phyloP scores from a whole-genome alignment of 495 filamentous ascomycete genomes.

The Lepraria neglecta region DNA sequence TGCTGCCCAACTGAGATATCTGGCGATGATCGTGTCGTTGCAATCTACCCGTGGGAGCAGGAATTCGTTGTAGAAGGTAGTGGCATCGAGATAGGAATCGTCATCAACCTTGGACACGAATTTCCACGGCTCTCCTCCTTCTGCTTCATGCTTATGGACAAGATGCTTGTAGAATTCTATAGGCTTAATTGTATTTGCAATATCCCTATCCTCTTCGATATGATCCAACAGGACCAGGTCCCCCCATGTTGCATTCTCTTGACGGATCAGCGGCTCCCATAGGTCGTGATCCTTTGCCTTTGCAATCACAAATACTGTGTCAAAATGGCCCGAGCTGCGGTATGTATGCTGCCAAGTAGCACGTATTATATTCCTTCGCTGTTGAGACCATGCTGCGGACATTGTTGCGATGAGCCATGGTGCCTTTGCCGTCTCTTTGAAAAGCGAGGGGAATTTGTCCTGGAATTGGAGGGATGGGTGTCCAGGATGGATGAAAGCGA shows the following conservation, averaged over 20 bases:
- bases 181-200: conserved; percentile 11
- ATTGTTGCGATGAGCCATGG: conserved; percentile 18
- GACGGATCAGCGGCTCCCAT: conserved; percentile 16
- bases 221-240: conserved; percentile 13
- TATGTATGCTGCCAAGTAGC: conserved; percentile 18
- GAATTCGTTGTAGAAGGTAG: conserved; percentile 6
- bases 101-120: conserved; percentile 21
- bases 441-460: neutral
- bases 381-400: conserved; percentile 5
- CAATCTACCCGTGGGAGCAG: neutral
- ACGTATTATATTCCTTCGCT: conserved; percentile 18
- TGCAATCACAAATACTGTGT: conserved; percentile 12
- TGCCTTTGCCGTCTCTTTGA: neutral
- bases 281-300: neutral
- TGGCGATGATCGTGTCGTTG: conserved; percentile 12
- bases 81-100: conserved; percentile 13
- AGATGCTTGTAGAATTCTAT: conserved; percentile 9
- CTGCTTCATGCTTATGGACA: neutral
- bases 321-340: neutral
- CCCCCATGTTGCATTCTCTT: conserved; percentile 21
- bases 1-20: neutral
- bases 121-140: neutral
- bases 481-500: neutral
- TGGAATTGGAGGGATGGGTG: neutral
- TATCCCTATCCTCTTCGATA: conserved; percentile 3